These are phyloP conservation scores for Ophiostoma piceae DNA, from an alignment of 2,329 filamentous ascomycete genomes.

Conservation along the genomic window DNA sequence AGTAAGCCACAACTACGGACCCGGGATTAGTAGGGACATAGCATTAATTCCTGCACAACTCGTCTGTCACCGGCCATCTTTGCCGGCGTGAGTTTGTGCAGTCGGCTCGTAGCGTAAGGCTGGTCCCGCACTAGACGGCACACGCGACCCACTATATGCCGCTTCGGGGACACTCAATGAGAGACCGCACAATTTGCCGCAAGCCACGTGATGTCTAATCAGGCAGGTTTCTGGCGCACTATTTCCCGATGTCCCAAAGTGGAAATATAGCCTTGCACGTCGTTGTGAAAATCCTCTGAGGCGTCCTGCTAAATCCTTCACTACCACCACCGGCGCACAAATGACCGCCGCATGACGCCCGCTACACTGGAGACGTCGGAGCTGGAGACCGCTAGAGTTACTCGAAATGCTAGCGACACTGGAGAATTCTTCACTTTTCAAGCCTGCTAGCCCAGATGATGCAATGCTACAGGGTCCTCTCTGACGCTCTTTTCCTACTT, in stretches of 20 bases:
- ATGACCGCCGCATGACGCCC: conserved; percentile 7
- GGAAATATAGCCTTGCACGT: background rate
- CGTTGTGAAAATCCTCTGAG: background rate
- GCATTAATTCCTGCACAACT: background rate
- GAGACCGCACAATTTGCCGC: background rate
- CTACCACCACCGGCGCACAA: conserved; percentile 11
- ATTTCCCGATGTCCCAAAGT: background rate
- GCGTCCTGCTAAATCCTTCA: background rate
- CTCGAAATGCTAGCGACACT: background rate
- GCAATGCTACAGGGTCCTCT: background rate
- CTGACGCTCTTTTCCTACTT: background rate
- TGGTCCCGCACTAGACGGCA: background rate
- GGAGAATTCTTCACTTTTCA: background rate
- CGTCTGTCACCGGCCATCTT: background rate
- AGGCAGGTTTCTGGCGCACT: background rate
- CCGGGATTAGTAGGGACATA: background rate
- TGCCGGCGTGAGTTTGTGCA: background rate
- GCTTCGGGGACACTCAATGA: background rate
- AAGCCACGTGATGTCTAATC: background rate
- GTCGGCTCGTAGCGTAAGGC: conserved; percentile 1
- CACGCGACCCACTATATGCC: background rate
- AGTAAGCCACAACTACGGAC: background rate
- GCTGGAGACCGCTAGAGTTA: background rate
- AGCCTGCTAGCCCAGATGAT: background rate
- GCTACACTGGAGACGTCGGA: background rate